phyloP scores from a whole-genome alignment of 768 basidiomycete genomes.

The Rhodotorula graminis region DNA sequence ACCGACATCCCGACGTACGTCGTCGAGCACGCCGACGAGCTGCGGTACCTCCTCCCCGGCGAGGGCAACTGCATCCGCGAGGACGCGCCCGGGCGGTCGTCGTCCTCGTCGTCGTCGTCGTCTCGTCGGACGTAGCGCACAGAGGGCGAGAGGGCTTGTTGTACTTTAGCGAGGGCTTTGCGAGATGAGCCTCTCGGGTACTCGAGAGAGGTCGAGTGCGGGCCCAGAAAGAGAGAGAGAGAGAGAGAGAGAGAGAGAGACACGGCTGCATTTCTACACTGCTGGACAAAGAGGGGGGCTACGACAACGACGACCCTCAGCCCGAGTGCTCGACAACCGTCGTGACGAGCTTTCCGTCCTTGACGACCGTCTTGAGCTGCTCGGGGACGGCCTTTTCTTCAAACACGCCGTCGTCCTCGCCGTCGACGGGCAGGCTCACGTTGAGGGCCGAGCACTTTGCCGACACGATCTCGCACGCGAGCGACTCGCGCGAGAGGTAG shows the following conservation, averaged over 20 bases:
- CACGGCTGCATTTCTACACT: neutral
- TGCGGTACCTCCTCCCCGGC: slow-evolving; percentile 31
- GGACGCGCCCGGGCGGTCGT: slow-evolving; percentile 8
- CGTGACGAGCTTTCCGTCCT: slow-evolving; percentile 78
- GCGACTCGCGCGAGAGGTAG: slow-evolving; percentile 76
- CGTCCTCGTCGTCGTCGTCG: too few relatives aligned
- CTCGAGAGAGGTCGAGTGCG: too few relatives aligned
- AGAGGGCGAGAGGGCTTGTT: too few relatives aligned
- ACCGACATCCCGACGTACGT: slow-evolving; percentile 21
- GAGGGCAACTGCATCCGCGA: slow-evolving; percentile 17
- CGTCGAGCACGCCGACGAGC: slow-evolving; percentile 10
- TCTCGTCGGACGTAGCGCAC: too few relatives aligned
- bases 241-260: neutral
- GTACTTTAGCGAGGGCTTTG: too few relatives aligned
- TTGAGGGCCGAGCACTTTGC: slow-evolving; percentile 93
- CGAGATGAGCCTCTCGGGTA: too few relatives aligned
- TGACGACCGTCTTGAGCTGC: slow-evolving; percentile 82
- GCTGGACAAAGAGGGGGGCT: too few relatives aligned
- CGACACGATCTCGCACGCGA: slow-evolving; percentile 73
- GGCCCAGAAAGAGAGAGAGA: too few relatives aligned
- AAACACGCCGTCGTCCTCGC: slow-evolving; percentile 87
- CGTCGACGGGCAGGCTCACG: slow-evolving; percentile 63
- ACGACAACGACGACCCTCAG: slow-evolving; percentile 24
- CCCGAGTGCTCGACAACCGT: slow-evolving; percentile 76
- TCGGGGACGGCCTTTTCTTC: slow-evolving; percentile 86